These are phyloP conservation scores for Puccinia horiana DNA, from an alignment of 1,284 basidiomycete species.

Conservation along the genomic window DNA sequence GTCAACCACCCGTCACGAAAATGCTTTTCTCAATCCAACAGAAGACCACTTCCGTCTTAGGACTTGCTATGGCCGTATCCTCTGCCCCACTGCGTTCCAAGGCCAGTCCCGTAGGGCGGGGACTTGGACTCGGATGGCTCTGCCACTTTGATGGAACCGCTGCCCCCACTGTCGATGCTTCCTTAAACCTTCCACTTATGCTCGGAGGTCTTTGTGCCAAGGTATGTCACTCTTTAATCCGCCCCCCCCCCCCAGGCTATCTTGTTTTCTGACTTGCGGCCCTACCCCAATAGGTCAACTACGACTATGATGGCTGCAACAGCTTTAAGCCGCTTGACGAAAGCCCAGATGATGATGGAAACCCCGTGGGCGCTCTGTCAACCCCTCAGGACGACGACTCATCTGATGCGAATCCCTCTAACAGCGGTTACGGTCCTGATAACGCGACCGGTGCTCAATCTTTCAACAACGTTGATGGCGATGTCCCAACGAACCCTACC, in stretches of 20 bases:
- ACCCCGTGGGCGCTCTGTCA: background rate
- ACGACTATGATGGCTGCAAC: slow-evolving; percentile 34
- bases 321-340: slow-evolving; percentile 10
- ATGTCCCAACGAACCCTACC: no score
- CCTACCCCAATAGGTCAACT: slow-evolving; percentile 18
- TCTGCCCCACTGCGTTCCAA: slow-evolving; percentile 20
- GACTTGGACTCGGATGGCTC: slow-evolving; percentile 25
- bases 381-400: background rate
- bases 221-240: background rate
- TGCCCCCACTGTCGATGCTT: slow-evolving; percentile 9
- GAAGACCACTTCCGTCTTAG: background rate
- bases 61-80: background rate
- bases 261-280: background rate
- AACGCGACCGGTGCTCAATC: slow-evolving; percentile 8
- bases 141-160: slow-evolving; percentile 30
- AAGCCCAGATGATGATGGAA: background rate
- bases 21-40: slow-evolving; percentile 17
- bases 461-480: background rate
- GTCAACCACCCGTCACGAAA: background rate
- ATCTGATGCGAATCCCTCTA: background rate
- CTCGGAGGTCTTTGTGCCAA: slow-evolving; percentile 34
- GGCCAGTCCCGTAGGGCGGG: background rate
- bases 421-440: background rate
- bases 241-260: no score
- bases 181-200: slow-evolving; percentile 34